phyloP scores from a whole-genome alignment of 1,284 basidiomycete genomes.

The Porodaedalea pini region DNA sequence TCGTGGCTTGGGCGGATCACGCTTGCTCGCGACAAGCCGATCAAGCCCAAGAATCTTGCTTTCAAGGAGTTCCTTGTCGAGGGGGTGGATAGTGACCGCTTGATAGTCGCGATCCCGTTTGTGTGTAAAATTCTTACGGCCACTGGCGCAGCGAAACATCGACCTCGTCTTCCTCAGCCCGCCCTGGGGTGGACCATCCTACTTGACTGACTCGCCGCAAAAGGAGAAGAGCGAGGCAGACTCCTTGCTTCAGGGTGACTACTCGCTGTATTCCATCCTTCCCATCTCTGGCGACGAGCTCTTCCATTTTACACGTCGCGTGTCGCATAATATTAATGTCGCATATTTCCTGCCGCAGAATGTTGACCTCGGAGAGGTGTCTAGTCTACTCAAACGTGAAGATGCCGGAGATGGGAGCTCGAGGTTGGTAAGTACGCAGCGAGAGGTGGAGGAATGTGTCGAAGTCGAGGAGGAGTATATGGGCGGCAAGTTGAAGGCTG shows the following conservation, averaged over 20 bases:
- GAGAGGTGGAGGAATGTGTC: slow-evolving; percentile 34
- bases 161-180: slow-evolving; percentile 91
- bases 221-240: slow-evolving; percentile 22
- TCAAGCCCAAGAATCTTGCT: slow-evolving; percentile 65
- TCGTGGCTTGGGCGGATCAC: slow-evolving; percentile 96
- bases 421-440: slow-evolving; percentile 15
- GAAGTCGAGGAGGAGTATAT: slow-evolving; percentile 91
- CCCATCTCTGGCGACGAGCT: slow-evolving; percentile 83
- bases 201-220: slow-evolving; percentile 43
- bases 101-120: slow-evolving; percentile 82
- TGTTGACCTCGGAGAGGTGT: slow-evolving; percentile 70
- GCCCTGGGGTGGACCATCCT: slow-evolving; percentile 87
- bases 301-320: slow-evolving; percentile 64
- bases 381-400: slow-evolving; percentile 41
- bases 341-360: slow-evolving; percentile 93
- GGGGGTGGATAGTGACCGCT: slow-evolving; percentile 88
- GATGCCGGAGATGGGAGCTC: slow-evolving; percentile 1
- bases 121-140: slow-evolving; percentile 53
- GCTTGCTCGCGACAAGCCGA: slow-evolving; percentile 86
- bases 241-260: slow-evolving; percentile 43
- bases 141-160: slow-evolving; percentile 42
- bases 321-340: slow-evolving; percentile 82
- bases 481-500: slow-evolving; percentile 77
- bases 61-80: slow-evolving; percentile 80
- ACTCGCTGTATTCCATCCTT: slow-evolving; percentile 65